phyloP scores from a whole-genome alignment of 140 eudicot genomes.

The Ambrosia hybrid region DNA sequence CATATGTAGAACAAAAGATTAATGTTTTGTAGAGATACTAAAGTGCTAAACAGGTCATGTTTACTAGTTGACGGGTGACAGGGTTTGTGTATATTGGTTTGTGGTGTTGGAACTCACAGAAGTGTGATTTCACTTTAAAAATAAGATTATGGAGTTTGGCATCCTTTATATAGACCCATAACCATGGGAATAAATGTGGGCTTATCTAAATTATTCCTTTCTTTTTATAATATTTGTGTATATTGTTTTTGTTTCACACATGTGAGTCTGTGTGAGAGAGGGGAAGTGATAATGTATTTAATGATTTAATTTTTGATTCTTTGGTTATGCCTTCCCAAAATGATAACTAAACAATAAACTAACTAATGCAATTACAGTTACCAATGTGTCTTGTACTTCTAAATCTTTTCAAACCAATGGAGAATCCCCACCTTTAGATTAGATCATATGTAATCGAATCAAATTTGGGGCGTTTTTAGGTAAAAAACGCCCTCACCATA shows the following conservation, averaged over 20 bases:
- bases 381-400: constrained; percentile 12
- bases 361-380: not conserved
- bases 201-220: constrained; percentile 12
- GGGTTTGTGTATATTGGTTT: constrained; percentile 7
- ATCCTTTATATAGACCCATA: constrained; percentile 9
- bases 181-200: constrained; percentile 18
- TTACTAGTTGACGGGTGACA: too few relatives aligned
- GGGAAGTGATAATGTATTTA: constrained; percentile 8
- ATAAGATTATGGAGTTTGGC: constrained; percentile 3
- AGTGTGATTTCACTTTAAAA: not conserved
- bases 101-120: constrained; percentile 2
- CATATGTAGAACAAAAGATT: too few relatives aligned
- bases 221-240: not conserved
- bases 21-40: not conserved
- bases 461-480: too few relatives aligned
- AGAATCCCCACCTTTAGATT: not conserved
- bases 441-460: too few relatives aligned
- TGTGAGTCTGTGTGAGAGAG: not conserved
- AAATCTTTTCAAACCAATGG: constrained; percentile 10
- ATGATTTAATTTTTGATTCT: constrained; percentile 2
- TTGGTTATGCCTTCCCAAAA: not conserved
- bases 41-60: too few relatives aligned
- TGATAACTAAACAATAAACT: constrained; percentile 17
- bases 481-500: too few relatives aligned
- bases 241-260: constrained; percentile 9